A percentile compares a stretch with the other conserved stretches of the same genome.
These are phyloP conservation scores for Daldinia bambusicola DNA, from an alignment of 495 filamentous ascomycete genomes.

Conservation along the genomic window DNA sequence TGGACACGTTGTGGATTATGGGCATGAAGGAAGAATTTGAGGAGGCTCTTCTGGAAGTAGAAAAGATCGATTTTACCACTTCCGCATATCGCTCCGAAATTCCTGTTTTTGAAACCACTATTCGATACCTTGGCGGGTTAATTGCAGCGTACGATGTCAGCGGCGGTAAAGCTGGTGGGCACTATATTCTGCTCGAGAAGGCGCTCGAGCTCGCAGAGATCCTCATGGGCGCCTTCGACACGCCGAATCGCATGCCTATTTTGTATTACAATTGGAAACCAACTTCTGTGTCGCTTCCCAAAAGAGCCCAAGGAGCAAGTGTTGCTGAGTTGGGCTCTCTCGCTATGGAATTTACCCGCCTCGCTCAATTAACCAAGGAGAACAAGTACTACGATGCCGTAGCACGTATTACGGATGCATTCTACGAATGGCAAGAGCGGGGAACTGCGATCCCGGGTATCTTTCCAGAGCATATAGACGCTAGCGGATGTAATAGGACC, in stretches of 20 bases:
- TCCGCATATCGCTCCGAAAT: conserved; percentile 67
- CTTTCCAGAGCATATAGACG: conserved; percentile 85
- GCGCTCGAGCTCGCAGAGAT: conserved; percentile 89
- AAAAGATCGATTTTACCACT: conserved; percentile 89
- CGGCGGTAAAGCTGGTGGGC: conserved; percentile 59
- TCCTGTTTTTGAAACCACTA: conserved; percentile 88
- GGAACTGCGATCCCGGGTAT: conserved; percentile 81
- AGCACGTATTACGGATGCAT: conserved; percentile 86
- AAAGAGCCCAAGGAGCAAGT: conserved; percentile 71
- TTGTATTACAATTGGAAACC: conserved; percentile 89
- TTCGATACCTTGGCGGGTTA: conserved; percentile 86
- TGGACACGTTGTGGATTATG: conserved; percentile 98
- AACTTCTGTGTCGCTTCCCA: conserved; percentile 68
- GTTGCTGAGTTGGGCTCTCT: conserved; percentile 91
- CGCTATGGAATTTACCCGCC: conserved; percentile 92
- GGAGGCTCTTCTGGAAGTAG: conserved; percentile 79
- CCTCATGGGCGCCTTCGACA: conserved; percentile 92
- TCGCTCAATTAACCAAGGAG: conserved; percentile 89
- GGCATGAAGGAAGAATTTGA: conserved; percentile 88
- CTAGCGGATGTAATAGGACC: conserved; percentile 65
- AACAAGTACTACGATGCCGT: conserved; percentile 94
- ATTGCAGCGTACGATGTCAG: conserved; percentile 86
- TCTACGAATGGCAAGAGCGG: conserved; percentile 78
- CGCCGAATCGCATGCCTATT: conserved; percentile 93
- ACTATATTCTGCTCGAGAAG: conserved; percentile 80